phyloP scores from a whole-genome alignment of 2,329 filamentous ascomycete genomes.

The Verticillium nubilum region DNA sequence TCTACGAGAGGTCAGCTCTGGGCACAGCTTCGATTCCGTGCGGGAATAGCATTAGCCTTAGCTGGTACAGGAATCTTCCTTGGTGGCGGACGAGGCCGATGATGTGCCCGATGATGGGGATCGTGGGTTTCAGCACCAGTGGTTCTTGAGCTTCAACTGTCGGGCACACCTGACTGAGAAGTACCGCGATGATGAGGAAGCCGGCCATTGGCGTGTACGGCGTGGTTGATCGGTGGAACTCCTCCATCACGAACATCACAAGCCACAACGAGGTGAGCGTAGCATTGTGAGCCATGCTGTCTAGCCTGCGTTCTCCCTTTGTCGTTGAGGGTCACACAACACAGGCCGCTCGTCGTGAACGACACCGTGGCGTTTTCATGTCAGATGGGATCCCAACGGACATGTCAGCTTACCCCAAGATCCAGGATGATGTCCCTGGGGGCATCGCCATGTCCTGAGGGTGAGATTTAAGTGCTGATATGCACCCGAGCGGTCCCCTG shows the following conservation, averaged over 20 bases:
- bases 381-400: too few relatives aligned
- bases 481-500: too few relatives aligned
- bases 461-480: too few relatives aligned
- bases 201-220: neutral
- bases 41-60: neutral
- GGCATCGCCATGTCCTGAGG: too few relatives aligned
- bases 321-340: neutral
- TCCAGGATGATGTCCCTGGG: too few relatives aligned
- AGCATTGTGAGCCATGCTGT: neutral
- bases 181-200: neutral
- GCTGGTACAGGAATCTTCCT: slow-evolving; percentile 3
- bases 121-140: slow-evolving; percentile 29
- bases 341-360: too few relatives aligned
- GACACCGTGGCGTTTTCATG: too few relatives aligned
- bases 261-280: neutral
- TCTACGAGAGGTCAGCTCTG: slow-evolving; percentile 2
- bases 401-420: too few relatives aligned
- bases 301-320: neutral
- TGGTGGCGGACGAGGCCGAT: slow-evolving; percentile 33
- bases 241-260: neutral
- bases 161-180: neutral
- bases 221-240: neutral
- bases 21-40: neutral
- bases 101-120: slow-evolving; percentile 41
- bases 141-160: slow-evolving; percentile 32